Evolutionary conservation across 2,329 filamentous ascomycete species (phyloP).

Genomic region (Dothistroma pini): DNA sequence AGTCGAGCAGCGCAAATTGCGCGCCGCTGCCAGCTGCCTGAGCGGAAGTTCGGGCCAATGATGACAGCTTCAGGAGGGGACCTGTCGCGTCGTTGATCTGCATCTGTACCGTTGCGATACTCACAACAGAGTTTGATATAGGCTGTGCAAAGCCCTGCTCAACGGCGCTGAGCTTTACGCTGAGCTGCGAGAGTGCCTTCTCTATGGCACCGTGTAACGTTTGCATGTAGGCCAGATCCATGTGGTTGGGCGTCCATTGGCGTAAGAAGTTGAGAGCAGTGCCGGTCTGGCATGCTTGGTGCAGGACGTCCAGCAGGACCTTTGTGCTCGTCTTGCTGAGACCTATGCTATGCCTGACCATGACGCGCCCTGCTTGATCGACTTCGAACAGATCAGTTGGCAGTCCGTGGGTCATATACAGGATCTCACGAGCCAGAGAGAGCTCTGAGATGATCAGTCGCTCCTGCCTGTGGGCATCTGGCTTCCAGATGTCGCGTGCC

Average conservation of each 20-base stretch:
- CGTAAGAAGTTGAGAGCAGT: constrained; percentile 48
- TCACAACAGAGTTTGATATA: constrained; percentile 56
- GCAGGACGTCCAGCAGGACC: constrained; percentile 38
- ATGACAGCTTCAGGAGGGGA: constrained; percentile 59
- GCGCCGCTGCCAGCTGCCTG: constrained; percentile 42
- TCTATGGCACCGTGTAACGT: constrained; percentile 65
- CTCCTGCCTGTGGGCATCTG: background rate
- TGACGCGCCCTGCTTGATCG: constrained; percentile 30
- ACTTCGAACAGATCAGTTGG: constrained; percentile 65
- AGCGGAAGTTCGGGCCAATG: constrained; percentile 50
- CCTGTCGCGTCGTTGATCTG: constrained; percentile 54
- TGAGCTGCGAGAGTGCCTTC: constrained; percentile 55
- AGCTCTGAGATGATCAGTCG: constrained; percentile 58
- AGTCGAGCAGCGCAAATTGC: constrained; percentile 72
- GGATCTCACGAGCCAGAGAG: constrained; percentile 68
- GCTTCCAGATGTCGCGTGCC: constrained; percentile 10
- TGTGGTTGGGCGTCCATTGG: constrained; percentile 43
- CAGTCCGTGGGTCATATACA: constrained; percentile 82
- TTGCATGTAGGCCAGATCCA: constrained; percentile 49
- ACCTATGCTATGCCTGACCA: constrained; percentile 12
- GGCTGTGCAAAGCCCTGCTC: constrained; percentile 60
- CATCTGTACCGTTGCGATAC: constrained; percentile 59
- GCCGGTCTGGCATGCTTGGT: constrained; percentile 49
- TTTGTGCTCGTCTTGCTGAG: constrained; percentile 20
- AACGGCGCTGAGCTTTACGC: constrained; percentile 55